A percentile compares a stretch with the other conserved stretches of the same genome.
Evolutionary conservation across 495 filamentous ascomycete species (phyloP).

Genomic region (Barbatosphaeria neglecta): DNA sequence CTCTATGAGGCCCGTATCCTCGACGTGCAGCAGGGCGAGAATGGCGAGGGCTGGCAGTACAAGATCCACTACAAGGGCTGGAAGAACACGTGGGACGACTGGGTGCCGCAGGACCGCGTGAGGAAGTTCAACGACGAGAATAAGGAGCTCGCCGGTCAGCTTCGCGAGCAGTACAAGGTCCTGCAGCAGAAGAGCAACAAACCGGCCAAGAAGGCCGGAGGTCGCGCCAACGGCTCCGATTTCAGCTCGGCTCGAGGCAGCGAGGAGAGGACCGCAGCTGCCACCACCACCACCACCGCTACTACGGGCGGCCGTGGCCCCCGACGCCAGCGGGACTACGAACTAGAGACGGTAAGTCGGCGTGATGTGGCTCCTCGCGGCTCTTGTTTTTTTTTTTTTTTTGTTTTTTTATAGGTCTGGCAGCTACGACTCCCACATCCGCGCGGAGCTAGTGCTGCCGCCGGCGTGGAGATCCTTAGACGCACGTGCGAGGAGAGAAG

Average conservation of each 20-base stretch:
- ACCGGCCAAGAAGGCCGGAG: slow-evolving; percentile 38
- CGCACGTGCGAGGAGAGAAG: no score
- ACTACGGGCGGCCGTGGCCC: slow-evolving; percentile 47
- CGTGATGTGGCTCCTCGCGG: no score
- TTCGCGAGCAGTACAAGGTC: slow-evolving; percentile 43
- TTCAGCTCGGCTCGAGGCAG: slow-evolving; percentile 71
- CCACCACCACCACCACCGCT: slow-evolving; percentile 49
- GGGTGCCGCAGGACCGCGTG: slow-evolving; percentile 89
- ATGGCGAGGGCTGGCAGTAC: slow-evolving; percentile 68
- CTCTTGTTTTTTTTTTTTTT: slow-evolving; percentile 11
- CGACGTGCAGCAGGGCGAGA: slow-evolving; percentile 55
- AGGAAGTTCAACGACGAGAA: slow-evolving; percentile 93
- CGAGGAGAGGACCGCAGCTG: slow-evolving; percentile 68
- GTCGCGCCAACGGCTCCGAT: slow-evolving; percentile 58
- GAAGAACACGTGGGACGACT: slow-evolving; percentile 99
- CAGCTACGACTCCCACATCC: no score
- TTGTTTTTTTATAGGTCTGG: slow-evolving; percentile 9
- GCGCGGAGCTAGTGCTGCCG: no score
- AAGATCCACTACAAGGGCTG: slow-evolving; percentile 97
- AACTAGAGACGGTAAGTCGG: slow-evolving; percentile 69
- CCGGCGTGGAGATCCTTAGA: no score
- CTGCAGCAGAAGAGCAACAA: slow-evolving; percentile 34
- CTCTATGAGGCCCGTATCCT: slow-evolving; percentile 95
- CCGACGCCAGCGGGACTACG: slow-evolving; percentile 58
- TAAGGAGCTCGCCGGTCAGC: slow-evolving; percentile 63